These are phyloP conservation scores for Phytopythium oedochilum DNA, from an alignment of 352 stramenopile genomes.

Conservation along the genomic window DNA sequence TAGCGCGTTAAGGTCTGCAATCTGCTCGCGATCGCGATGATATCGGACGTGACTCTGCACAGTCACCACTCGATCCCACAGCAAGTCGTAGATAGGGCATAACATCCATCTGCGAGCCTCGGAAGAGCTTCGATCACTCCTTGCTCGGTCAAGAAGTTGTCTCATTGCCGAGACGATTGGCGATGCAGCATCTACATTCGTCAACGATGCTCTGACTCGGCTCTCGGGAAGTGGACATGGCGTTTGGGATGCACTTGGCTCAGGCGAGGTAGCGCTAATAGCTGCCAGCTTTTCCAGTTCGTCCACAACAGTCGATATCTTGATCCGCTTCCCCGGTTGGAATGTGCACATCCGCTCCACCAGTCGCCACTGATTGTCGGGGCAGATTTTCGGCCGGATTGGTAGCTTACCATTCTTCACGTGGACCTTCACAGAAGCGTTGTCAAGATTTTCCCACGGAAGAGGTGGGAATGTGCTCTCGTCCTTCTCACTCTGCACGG, in stretches of 20 bases:
- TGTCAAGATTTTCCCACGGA: not conserved
- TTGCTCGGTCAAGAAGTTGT: not conserved
- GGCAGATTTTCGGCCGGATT: not conserved
- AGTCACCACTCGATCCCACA: not conserved
- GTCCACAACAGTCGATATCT: not conserved
- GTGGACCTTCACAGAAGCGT: not conserved
- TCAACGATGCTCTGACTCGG: not conserved
- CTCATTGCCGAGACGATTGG: not conserved
- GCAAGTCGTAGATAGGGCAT: not conserved
- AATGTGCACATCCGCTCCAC: not conserved
- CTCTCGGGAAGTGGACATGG: not conserved
- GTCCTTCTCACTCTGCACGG: not conserved
- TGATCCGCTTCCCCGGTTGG: not conserved
- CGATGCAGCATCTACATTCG: not conserved
- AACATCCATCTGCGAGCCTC: not conserved
- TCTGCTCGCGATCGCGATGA: not conserved
- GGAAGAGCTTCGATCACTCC: not conserved
- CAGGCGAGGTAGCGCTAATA: not conserved
- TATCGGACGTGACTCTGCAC: not conserved
- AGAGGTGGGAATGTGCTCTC: not conserved
- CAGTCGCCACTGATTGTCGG: not conserved
- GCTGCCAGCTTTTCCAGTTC: not conserved
- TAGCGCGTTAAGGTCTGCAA: not conserved
- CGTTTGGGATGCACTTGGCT: not conserved
- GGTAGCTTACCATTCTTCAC: not conserved